These are phyloP conservation scores for Heracleum sosnowskyi DNA, from an alignment of 129 eudicot species.

Conservation along the genomic window DNA sequence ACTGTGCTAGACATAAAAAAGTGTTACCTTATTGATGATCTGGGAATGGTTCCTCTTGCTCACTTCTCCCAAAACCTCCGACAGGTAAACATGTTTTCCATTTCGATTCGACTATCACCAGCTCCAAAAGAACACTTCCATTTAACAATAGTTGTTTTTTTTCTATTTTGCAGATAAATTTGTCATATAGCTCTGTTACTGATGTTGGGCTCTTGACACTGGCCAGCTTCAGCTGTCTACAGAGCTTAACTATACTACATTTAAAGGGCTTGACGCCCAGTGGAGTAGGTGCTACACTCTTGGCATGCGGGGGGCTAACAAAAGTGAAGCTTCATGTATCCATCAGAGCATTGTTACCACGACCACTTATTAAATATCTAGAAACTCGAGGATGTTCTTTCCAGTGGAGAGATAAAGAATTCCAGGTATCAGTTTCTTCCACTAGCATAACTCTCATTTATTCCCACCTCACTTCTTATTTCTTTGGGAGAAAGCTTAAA, in stretches of 20 bases:
- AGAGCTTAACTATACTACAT: conserved; percentile 76
- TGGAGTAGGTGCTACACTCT: conserved; percentile 63
- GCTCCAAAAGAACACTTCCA: neutral
- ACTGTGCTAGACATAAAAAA: conserved; percentile 75
- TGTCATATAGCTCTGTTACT: conserved; percentile 81
- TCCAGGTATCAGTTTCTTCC: conserved; percentile 40
- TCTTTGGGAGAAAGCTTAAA: neutral
- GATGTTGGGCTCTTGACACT: conserved; percentile 81
- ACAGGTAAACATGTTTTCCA: conserved; percentile 45
- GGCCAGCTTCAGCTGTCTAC: conserved; percentile 75
- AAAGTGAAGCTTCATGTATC: conserved; percentile 91
- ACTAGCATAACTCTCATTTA: neutral
- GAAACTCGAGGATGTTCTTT: conserved; percentile 90
- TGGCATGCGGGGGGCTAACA: conserved; percentile 78
- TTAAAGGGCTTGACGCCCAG: conserved; percentile 57
- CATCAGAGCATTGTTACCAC: conserved; percentile 54
- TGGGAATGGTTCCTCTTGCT: conserved; percentile 77
- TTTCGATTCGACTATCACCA: neutral
- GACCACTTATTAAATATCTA: conserved; percentile 48
- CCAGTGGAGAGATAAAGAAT: conserved; percentile 71
- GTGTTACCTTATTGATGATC: conserved; percentile 61
- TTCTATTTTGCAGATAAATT: conserved; percentile 50
- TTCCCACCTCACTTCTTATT: neutral
- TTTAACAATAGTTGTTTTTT: conserved; percentile 4
- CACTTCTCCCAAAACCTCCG: conserved; percentile 83